Evolutionary conservation across 495 filamentous ascomycete genomes (phyloP), one percentile per base, ranked within the genome.

Genomic region (Neurospora sp.): DNA sequence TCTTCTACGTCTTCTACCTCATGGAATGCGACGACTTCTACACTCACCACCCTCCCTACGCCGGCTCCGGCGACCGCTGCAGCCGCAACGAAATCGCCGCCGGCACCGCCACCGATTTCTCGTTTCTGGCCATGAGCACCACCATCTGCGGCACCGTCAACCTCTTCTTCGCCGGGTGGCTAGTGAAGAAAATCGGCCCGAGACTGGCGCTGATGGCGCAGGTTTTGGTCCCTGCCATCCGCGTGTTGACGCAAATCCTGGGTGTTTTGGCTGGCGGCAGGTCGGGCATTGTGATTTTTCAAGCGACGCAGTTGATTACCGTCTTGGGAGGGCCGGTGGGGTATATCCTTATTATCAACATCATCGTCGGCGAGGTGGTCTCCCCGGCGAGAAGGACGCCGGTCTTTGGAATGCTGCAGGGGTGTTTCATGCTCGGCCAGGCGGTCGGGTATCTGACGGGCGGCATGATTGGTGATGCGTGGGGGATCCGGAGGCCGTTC

Each of bases 21-120:
- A 88, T 90, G 87, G 85, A 85, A 72, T 90, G 88, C 78, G 85
- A 89, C 62, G 83, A 84, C 70, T 90, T 86, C 78, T 90, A 89
- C 78, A 49, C 39, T 23, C 81, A 78, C 16, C 81, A 85, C 42
- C 82, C 87, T 39, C 54, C 54, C 12, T 35, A 31, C 81, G 79
- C 7, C 81, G 74, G 40, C 37, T 75, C 76, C 38, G 23, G 75
- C 35, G 82, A 85, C 69, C 83, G 86, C 14, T 90, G 88, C 74
- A 78, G 75, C 39, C 79, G 82, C 31, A 82, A 82, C 27, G 81
- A 84, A 70, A 88, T 90, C 71, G 83, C 87, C 35, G 87, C 87
- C n/a, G 81, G 83, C 12, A 89, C 86, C n/a, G 86, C 88, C 11
- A 81, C 81, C 1, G 80, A 87, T 39, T 85, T 87, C 8, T 82